Conservation (phyloP, 768 basidiomycete species). For the Boletellus ananas region DNA sequence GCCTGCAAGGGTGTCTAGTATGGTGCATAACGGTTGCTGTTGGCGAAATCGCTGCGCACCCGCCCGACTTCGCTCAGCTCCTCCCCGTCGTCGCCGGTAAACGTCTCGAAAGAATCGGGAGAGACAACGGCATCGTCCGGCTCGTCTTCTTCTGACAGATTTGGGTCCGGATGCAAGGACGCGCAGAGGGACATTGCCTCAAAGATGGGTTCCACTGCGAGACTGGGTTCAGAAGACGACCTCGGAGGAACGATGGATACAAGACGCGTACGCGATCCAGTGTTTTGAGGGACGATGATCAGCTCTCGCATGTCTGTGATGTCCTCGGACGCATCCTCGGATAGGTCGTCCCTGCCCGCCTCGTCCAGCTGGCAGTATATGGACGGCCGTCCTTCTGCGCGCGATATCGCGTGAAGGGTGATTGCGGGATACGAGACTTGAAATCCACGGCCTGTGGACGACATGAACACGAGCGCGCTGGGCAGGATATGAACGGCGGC, state of each 20-base stretch:
- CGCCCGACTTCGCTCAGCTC: conserved; percentile 86
- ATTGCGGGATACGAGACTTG: conserved; percentile 86
- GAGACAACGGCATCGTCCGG: conserved; percentile 57
- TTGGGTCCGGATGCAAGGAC: conserved; percentile 75
- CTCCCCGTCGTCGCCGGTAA: conserved; percentile 54
- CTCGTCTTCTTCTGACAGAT: conserved; percentile 40
- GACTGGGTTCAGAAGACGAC: not conserved
- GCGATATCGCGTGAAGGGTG: conserved; percentile 90
- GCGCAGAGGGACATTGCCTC: conserved; percentile 84
- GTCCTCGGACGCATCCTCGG: conserved; percentile 33
- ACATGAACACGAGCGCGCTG: conserved; percentile 78
- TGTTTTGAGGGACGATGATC: conserved; percentile 61
- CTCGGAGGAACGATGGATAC: not conserved
- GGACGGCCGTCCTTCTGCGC: conserved; percentile 57
- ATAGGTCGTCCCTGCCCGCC: conserved; percentile 22
- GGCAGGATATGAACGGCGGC: conserved; percentile 1
- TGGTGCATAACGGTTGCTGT: conserved; percentile 73
- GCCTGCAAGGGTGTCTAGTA: conserved; percentile 77
- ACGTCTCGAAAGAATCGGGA: conserved; percentile 43
- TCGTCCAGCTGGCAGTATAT: conserved; percentile 96
- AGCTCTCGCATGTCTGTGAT: conserved; percentile 73
- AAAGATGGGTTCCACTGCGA: conserved; percentile 77
- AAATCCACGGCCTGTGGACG: conserved; percentile 66
- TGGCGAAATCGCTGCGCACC: conserved; percentile 88
- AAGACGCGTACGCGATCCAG: conserved; percentile 53